A percentile compares a stretch with the other conserved stretches of the same genome.
phyloP scores from a whole-genome alignment of 768 basidiomycete species.

The Podaxis mareebaensis region DNA sequence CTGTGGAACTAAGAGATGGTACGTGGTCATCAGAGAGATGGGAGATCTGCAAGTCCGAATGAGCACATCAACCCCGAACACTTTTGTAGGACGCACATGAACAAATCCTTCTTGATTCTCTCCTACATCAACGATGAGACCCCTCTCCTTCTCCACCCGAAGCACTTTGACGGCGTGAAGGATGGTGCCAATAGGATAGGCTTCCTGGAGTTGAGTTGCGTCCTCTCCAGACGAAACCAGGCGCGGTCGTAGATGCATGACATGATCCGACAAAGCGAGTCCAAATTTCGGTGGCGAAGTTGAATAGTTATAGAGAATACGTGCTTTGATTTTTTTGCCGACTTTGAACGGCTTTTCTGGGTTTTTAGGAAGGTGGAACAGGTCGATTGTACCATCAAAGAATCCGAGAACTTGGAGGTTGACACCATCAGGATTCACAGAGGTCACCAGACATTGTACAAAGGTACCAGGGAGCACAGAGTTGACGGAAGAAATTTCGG shows the following conservation, averaged over 20 bases:
- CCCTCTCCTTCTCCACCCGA: constrained; percentile 79
- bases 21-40: constrained; percentile 91
- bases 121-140: constrained; percentile 69
- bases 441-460: constrained; percentile 81
- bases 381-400: constrained; percentile 88
- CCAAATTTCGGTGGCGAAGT: constrained; percentile 80
- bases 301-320: constrained; percentile 81
- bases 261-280: constrained; percentile 73
- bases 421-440: constrained; percentile 69
- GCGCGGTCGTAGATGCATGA: constrained; percentile 55
- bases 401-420: constrained; percentile 89
- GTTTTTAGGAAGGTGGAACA: constrained; percentile 65
- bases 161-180: constrained; percentile 74
- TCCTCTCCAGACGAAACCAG: constrained; percentile 26
- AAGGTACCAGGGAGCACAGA: constrained; percentile 87
- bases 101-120: constrained; percentile 75
- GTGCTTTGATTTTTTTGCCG: constrained; percentile 78
- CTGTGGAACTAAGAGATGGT: constrained; percentile 73
- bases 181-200: constrained; percentile 72
- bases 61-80: constrained; percentile 11
- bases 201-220: constrained; percentile 41
- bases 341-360: constrained; percentile 49
- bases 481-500: constrained; percentile 75
- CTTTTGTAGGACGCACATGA: constrained; percentile 59
- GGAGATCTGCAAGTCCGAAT: constrained; percentile 67